Conservation (phyloP, 768 basidiomycete species). For the Mrakia blollopis region DNA sequence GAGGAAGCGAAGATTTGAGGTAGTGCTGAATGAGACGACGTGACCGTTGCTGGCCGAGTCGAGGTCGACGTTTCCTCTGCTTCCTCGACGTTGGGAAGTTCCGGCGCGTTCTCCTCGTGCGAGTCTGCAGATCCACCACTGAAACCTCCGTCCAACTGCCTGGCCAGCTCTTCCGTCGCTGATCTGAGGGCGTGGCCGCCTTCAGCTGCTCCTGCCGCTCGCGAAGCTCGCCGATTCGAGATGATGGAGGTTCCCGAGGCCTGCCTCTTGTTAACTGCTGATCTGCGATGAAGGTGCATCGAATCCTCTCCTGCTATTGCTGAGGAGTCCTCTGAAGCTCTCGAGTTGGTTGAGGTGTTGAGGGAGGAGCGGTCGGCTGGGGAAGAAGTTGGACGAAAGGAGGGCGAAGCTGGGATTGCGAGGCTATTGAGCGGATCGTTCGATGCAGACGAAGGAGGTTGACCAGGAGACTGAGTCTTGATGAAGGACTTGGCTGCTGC, state of each 20-base stretch:
- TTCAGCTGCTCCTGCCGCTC: neutral
- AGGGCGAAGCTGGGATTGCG: neutral
- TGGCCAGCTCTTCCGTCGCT: constrained; percentile 9
- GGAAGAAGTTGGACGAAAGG: neutral
- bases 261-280: neutral
- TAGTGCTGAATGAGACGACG: neutral
- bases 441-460: neutral
- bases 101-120: neutral
- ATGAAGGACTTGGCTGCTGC: constrained; percentile 5
- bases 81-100: neutral
- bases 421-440: neutral
- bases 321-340: neutral
- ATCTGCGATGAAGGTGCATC: neutral
- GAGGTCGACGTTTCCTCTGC: neutral
- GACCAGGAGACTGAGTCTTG: neutral
- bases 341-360: neutral
- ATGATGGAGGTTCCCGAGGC: neutral
- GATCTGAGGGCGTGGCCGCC: neutral
- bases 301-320: neutral
- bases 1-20: neutral
- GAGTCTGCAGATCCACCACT: neutral
- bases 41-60: neutral
- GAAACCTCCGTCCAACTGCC: neutral
- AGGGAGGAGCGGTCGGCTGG: neutral
- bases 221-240: neutral